Base-by-base conservation (phyloP, 208 protist species). In the Leishmania amazonensis region DNA sequence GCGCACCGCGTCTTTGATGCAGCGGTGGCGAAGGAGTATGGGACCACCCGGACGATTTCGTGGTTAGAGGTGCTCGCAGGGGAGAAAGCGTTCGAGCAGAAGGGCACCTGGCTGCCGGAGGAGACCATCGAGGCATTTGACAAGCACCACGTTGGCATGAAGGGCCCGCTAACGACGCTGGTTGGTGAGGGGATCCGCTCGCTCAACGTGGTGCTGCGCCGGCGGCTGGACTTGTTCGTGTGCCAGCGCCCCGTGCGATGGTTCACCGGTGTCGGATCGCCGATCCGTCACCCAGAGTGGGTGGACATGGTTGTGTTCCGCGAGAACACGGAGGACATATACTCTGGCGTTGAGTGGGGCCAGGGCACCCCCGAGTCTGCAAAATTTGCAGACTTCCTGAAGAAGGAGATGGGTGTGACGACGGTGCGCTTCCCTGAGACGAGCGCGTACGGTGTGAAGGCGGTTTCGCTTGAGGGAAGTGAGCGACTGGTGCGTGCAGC, bases 271-370 rank as follows among this genome's bases (percentile, higher is more conserved):
- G 81, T 91, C 11, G 83, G 83, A 73, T 85, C 83, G 19, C 88
- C 88, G 1, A 76, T 91, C 45, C 64, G 67, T 19, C 86, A 91
- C 58, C 88, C 88, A 54, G 86, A 91, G 84, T 83, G 76, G 78
- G 88, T 91, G 38, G 86, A 91, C 84, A 91, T 91, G 88, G 81
- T 85, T 19, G 87, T 91, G 17, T 91, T 91, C 81, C 83, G 88
- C 70, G 88, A 91, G 73, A 91, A 91, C 81, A 91, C 88, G 5
- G 88, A 91, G 75, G 88, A 91, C 80, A 89, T 91, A 62, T 91
- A 91, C 84, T 83, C 81, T 6, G 88, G 88, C 62, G 89, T 91
- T 45, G 88, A 91, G 80, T 91, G 86, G 83, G 79, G 79, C 0
- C 73, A 85, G 65, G 88, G 88, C 60, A 84, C 88, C 1, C 80